Base-by-base conservation (phyloP, 2,329 filamentous ascomycete genomes). In the Aspergillus unguis region DNA sequence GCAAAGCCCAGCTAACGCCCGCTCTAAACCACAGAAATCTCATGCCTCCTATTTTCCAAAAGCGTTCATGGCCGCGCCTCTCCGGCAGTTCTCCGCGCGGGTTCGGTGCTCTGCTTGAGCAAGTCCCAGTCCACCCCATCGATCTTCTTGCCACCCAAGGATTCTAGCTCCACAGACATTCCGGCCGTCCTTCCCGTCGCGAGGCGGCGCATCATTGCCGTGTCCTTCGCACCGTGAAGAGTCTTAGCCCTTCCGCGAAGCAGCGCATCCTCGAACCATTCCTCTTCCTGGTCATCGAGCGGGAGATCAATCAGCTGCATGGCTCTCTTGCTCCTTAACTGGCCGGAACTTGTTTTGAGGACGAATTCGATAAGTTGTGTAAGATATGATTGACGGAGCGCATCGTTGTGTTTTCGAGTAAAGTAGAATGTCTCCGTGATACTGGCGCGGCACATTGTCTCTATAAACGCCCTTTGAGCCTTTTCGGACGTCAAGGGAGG, bases 361-460 rank as follows among this genome's bases (percentile, higher is more conserved):
- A 86, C 83, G 2, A 78, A 77, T 6, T 77, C 70, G 4, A 92
- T 74, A 6, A 94, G 71, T 54, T 83, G 79, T 57, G 85, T 82
- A 58, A 95, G 85, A 11, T 92, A 81, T 49, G 77, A 73, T 54
- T 80, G 80, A 26, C 85, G 86, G 10, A 82, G 78, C 44, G 78
- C 70, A 8, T 84, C 80, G 8, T 86, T 80, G 55, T 87, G 81
- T 1, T 79, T 80, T 35, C 88, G 83, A 5, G 85, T 81, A 69
- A 90, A 94, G 55, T 84, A 84, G 51, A 92, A 85, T 2, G 88
- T 86, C 63, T 91, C 87, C 0, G 83, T 81, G 4, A 92, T 77
- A 62, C 81, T 88, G 6, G 85, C 83, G 33, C 76, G 76, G 1
- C 85, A 81, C 44, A 94, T 77, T 6, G 87, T 85, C 38, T 81